phyloP scores from a whole-genome alignment of 2,329 filamentous ascomycete genomes.

The Cadophora luteo-olivacea region DNA sequence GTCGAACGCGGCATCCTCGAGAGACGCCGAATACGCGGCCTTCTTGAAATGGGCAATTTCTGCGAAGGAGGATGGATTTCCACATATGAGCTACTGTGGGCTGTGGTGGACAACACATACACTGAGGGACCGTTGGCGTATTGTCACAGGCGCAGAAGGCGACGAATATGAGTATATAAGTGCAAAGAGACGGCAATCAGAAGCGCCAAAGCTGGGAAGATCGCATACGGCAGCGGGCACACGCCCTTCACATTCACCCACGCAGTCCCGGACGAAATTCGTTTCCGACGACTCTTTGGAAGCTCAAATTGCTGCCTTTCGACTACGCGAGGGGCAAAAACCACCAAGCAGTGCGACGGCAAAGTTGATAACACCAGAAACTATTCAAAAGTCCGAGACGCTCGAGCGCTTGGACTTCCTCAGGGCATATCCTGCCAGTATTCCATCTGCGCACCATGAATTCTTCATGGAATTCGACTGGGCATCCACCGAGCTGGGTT shows the following conservation, averaged over 20 bases:
- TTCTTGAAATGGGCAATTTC: conserved; percentile 34
- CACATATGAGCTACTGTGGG: conserved; percentile 28
- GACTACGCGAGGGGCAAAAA: conserved; percentile 21
- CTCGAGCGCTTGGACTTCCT: conserved; percentile 38
- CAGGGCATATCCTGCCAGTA: conserved; percentile 21
- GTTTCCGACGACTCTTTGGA: conserved; percentile 22
- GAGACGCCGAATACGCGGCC: conserved; percentile 18
- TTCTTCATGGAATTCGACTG: conserved; percentile 50
- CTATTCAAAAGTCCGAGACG: conserved; percentile 4
- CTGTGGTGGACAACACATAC: conserved; percentile 35
- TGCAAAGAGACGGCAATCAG: conserved; percentile 20
- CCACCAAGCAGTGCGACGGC: conserved; percentile 18
- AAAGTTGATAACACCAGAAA: background rate
- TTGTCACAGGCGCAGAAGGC: conserved; percentile 32
- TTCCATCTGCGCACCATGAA: conserved; percentile 35
- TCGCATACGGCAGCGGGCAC: conserved; percentile 21
- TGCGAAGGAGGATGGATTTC: conserved; percentile 6
- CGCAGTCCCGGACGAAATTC: background rate
- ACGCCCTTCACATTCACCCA: conserved; percentile 9
- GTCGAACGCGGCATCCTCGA: background rate
- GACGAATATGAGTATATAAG: conserved; percentile 16
- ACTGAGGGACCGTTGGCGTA: conserved; percentile 34
- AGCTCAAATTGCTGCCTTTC: conserved; percentile 27
- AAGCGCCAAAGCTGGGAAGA: conserved; percentile 13
- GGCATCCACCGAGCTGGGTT: conserved; percentile 50